phyloP scores from a whole-genome alignment of 495 filamentous ascomycete species.

The Aspergillus mulundensis region DNA sequence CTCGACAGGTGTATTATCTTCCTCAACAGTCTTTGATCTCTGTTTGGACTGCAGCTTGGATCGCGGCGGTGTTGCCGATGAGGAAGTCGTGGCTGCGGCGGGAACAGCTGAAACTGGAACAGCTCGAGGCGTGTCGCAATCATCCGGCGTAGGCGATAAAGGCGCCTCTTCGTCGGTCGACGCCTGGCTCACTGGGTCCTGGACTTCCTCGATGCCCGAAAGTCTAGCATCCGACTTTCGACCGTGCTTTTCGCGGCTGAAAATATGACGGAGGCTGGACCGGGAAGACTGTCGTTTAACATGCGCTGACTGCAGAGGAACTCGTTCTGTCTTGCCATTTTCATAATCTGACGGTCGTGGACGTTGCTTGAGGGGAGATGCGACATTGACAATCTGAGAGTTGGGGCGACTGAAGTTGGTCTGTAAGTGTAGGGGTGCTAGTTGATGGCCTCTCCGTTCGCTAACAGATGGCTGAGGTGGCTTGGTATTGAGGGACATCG shows the following conservation, averaged over 20 bases:
- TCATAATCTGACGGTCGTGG: conserved; percentile 38
- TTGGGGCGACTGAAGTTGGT: conserved; percentile 40
- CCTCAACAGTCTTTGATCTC: conserved; percentile 21
- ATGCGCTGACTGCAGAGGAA: conserved; percentile 30
- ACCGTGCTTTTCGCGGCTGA: conserved; percentile 34
- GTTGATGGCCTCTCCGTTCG: conserved; percentile 37
- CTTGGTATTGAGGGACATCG: conserved; percentile 20
- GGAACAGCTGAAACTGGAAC: conserved; percentile 19
- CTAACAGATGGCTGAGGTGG: conserved; percentile 27
- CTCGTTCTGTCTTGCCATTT: conserved; percentile 26
- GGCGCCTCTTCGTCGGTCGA: conserved; percentile 15
- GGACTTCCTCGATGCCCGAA: conserved; percentile 33
- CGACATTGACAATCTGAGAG: conserved; percentile 12
- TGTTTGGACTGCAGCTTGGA: conserved; percentile 21
- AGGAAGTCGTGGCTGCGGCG: conserved; percentile 26
- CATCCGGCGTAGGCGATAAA: conserved; percentile 28
- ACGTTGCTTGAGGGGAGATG: conserved; percentile 29
- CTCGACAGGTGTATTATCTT: conserved; percentile 16
- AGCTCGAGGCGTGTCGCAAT: conserved; percentile 27
- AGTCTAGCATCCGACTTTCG: conserved; percentile 31
- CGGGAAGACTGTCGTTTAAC: conserved; percentile 40
- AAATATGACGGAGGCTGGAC: conserved; percentile 37
- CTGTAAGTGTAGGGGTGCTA: conserved; percentile 36
- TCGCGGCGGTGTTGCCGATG: conserved; percentile 19
- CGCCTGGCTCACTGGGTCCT: conserved; percentile 8